phyloP scores from a whole-genome alignment of 306 rosid genomes.

The Rosa multiflora region DNA sequence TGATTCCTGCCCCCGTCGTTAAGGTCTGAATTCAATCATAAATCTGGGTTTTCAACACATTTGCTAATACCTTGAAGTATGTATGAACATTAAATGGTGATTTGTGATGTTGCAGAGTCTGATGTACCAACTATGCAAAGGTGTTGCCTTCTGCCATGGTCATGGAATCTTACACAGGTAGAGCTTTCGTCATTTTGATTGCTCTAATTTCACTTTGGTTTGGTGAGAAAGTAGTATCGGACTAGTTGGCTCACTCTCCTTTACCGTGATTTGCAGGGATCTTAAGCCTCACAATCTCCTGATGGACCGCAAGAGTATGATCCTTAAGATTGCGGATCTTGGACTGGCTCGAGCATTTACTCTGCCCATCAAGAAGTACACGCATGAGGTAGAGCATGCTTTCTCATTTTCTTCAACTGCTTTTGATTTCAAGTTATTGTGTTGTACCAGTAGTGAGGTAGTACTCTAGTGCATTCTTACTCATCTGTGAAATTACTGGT shows the following conservation, averaged over 20 bases:
- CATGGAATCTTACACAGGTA: constrained; percentile 94
- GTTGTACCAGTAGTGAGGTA: background rate
- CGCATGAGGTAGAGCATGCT: constrained; percentile 72
- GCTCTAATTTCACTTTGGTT: no score
- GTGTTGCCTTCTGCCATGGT: constrained; percentile 96
- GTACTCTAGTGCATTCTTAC: background rate
- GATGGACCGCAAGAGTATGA: constrained; percentile 80
- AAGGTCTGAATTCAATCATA: constrained; percentile 36
- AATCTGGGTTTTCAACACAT: no score
- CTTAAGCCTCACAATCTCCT: constrained; percentile 94
- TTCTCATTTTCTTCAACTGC: background rate
- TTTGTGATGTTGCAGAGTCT: constrained; percentile 45
- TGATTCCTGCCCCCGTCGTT: constrained; percentile 43
- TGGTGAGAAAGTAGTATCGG: background rate
- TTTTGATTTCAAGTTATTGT: background rate
- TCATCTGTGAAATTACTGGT: background rate
- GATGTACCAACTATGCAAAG: constrained; percentile 96
- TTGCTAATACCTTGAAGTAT: background rate
- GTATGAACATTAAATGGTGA: background rate
- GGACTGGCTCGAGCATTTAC: constrained; percentile 93
- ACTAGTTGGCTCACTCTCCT: background rate
- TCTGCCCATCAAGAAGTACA: constrained; percentile 87
- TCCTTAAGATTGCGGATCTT: constrained; percentile 92
- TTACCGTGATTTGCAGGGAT: constrained; percentile 46
- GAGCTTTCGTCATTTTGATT: background rate